Conservation (phyloP, 192 early-diverging fungal genomes). For the Chytriomyces confervae region DNA sequence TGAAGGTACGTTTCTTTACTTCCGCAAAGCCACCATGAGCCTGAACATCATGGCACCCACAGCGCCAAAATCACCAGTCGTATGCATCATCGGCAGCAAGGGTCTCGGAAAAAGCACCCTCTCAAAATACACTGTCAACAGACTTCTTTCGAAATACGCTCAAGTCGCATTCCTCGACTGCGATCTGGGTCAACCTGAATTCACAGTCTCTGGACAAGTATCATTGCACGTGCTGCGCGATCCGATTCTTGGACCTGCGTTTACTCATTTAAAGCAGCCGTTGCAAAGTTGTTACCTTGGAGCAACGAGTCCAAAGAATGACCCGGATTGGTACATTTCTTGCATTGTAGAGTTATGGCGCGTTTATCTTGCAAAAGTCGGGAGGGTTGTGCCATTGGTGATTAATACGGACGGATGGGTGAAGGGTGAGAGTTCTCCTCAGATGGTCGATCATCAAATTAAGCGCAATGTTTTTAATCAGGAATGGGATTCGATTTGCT, state of each 20-base stretch:
- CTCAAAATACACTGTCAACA: conserved; percentile 76
- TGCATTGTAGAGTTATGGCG: conserved; percentile 68
- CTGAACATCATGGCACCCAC: conserved; percentile 35
- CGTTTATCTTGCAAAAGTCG: conserved; percentile 59
- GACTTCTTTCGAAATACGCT: conserved; percentile 69
- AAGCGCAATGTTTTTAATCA: conserved; percentile 27
- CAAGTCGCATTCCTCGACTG: conserved; percentile 86
- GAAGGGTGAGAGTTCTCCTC: conserved; percentile 59
- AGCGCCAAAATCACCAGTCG: conserved; percentile 51
- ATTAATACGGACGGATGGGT: conserved; percentile 97
- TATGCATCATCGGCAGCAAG: conserved; percentile 76
- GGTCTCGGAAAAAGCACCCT: conserved; percentile 93
- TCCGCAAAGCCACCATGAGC: conserved; percentile 4
- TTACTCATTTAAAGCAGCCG: conserved; percentile 71
- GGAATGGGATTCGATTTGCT: conserved; percentile 85
- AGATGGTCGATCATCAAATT: too few species aligned
- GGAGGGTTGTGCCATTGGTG: conserved; percentile 72
- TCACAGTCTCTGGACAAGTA: conserved; percentile 79
- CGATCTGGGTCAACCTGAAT: conserved; percentile 92
- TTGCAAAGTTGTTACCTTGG: conserved; percentile 79
- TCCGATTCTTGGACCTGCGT: conserved; percentile 83
- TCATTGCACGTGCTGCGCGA: conserved; percentile 73
- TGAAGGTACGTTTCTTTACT: background rate
- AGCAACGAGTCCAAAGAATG: conserved; percentile 71
- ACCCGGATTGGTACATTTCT: conserved; percentile 81